Conservation (phyloP, 805 yeast genomes). For the Lipomyces lipofer region DNA sequence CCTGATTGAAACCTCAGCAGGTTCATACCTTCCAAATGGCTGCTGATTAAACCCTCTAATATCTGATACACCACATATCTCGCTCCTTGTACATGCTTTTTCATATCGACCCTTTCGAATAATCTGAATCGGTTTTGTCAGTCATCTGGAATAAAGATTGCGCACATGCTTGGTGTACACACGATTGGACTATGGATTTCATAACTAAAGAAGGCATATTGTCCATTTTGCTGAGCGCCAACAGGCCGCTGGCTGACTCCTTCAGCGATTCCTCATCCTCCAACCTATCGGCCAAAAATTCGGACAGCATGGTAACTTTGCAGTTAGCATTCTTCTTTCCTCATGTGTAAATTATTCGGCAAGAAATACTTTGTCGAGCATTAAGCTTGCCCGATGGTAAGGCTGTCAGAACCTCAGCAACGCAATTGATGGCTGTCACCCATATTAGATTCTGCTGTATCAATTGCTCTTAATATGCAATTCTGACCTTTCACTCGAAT, state of each 20-base stretch:
- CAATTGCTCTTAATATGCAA: neutral
- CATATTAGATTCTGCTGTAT: neutral
- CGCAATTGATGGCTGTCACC: constrained; percentile 45
- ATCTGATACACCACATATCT: constrained; percentile 61
- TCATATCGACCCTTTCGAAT: constrained; percentile 37
- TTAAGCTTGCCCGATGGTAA: constrained; percentile 40
- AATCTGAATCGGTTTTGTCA: constrained; percentile 4
- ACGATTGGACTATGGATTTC: constrained; percentile 43
- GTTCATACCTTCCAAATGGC: constrained; percentile 12
- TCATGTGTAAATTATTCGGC: neutral
- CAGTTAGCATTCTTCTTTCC: too few species aligned
- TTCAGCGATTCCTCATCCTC: constrained; percentile 60
- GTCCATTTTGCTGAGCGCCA: constrained; percentile 53
- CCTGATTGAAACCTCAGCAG: too few species aligned
- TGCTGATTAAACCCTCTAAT: constrained; percentile 36
- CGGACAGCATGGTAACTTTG: constrained; percentile 38
- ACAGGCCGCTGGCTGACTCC: constrained; percentile 57
- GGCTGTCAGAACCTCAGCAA: constrained; percentile 43
- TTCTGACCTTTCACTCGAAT: constrained; percentile 47
- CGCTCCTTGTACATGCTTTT: constrained; percentile 35
- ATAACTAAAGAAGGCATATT: constrained; percentile 41
- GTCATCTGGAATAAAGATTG: neutral
- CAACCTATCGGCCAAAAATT: constrained; percentile 65
- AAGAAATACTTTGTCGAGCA: constrained; percentile 40
- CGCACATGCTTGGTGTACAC: neutral